Evolutionary conservation across 2,329 filamentous ascomycete species (phyloP).

Genomic region (Phoma sp.): DNA sequence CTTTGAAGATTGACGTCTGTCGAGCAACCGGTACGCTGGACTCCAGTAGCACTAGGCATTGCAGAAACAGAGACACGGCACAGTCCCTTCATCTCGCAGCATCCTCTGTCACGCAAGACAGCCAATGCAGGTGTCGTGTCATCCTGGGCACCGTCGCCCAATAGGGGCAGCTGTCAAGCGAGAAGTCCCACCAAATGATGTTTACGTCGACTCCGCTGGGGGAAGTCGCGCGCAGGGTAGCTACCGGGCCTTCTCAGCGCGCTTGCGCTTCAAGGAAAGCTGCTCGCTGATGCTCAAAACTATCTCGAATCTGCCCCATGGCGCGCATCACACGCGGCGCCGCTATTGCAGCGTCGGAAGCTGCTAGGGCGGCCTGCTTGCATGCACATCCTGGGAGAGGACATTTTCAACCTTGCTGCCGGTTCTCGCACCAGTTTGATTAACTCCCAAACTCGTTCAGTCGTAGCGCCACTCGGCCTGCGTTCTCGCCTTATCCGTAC

Average conservation of each 20-base stretch:
- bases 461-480: constrained; percentile 18
- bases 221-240: constrained; percentile 14
- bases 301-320: constrained; percentile 7
- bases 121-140: constrained; percentile 20
- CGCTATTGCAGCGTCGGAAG: constrained; percentile 12
- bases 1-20: constrained; percentile 12
- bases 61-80: constrained; percentile 16
- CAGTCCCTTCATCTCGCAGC: constrained; percentile 16
- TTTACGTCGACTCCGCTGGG: constrained; percentile 12
- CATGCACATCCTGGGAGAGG: constrained; percentile 19
- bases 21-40: constrained; percentile 16
- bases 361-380: constrained; percentile 12
- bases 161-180: constrained; percentile 32
- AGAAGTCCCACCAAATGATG: constrained; percentile 22
- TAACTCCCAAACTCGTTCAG: constrained; percentile 25
- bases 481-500: constrained; percentile 25
- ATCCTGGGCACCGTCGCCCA: constrained; percentile 32
- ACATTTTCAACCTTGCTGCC: constrained; percentile 31
- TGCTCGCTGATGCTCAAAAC: constrained; percentile 6
- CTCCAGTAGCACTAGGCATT: constrained; percentile 10
- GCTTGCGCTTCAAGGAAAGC: constrained; percentile 17
- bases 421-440: constrained; percentile 33
- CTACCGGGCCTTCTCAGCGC: constrained; percentile 19
- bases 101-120: constrained; percentile 23
- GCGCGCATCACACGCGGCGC: constrained; percentile 12